A percentile compares a stretch with the other conserved stretches of the same genome.
phyloP scores from a whole-genome alignment of 257 asterid species.

The Orobanche coerulescens region DNA sequence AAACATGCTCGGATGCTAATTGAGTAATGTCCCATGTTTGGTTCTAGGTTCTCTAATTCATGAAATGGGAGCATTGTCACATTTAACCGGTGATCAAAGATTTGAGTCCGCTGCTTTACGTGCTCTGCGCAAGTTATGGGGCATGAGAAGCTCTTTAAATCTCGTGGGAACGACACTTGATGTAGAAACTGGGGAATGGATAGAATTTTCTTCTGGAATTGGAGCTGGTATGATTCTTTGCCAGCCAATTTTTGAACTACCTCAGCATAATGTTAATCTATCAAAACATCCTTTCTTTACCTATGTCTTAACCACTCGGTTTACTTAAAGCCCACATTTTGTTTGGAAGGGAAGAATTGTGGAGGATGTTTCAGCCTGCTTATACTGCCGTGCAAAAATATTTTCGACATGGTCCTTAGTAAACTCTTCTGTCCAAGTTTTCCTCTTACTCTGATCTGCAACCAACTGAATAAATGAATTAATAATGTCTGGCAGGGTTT shows the following conservation, averaged over 20 bases:
- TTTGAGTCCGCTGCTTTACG: conserved; percentile 82
- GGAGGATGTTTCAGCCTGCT: conserved; percentile 97
- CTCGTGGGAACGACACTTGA: conserved; percentile 92
- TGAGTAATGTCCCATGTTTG: too few species aligned
- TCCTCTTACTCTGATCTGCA: too few species aligned
- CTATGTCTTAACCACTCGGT: too few species aligned
- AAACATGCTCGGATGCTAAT: too few species aligned
- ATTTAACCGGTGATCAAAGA: conserved; percentile 80
- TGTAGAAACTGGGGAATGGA: conserved; percentile 87
- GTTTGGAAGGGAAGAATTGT: conserved; percentile 85
- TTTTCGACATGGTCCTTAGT: conserved; percentile 94
- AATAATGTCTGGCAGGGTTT: too few species aligned
- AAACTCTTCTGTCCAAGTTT: too few species aligned
- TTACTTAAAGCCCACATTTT: conserved; percentile 89
- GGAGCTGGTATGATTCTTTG: conserved; percentile 70
- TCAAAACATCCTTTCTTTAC: too few species aligned
- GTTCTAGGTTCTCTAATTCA: conserved; percentile 83
- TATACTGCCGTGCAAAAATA: conserved; percentile 82
- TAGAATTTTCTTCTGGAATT: conserved; percentile 84
- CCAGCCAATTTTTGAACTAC: background rate
- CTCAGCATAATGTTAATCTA: too few species aligned
- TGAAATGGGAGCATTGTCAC: conserved; percentile 98
- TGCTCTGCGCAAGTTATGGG: conserved; percentile 92
- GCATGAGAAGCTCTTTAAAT: conserved; percentile 94
- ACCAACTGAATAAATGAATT: too few species aligned